Base-by-base conservation (phyloP, 805 yeast species). In the Babjeviella inositovora region DNA sequence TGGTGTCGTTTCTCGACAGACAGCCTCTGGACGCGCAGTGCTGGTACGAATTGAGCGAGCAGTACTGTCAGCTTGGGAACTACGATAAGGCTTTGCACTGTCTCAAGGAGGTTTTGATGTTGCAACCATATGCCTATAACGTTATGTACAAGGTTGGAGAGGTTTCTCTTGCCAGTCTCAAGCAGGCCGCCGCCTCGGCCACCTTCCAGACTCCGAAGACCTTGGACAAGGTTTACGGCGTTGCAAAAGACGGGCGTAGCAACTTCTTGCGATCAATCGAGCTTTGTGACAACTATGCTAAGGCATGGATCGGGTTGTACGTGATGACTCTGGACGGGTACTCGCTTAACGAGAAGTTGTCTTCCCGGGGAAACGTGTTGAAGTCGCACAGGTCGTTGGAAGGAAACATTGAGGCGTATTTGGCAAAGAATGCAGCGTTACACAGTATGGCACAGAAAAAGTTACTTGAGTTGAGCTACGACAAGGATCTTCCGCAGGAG, bases 251-350 rank as follows among this genome's bases (percentile, higher is more conserved):
- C 14, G 39, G 56, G 1, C 26, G 40, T 12, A 53, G 70, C 34
- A 61, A 68, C 37, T 76, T 65, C 32, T 47, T 74, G 25, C 63
- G 92, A 32, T 50, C 84, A 6, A 70, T 82, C 5, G 97, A 90
- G 44, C 53, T 85, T 18, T 71, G 81, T 36, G 76, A 74, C 21
- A 52, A 56, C 15, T 76, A 67, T 41, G 46, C 64, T 11, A 60
- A 81, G 32, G 76, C 81, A 9, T 85, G 93, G 93, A 43, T 64
- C 16, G 85, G 87, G 1, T 46, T 79, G 2, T 56, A 53, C 19
- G 35, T 57, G 7, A 42, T 64, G 3, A 29, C 54, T 4, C n/a
- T n/a, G n/a, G n/a, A n/a, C n/a, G n/a, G n/a, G n/a, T n/a, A n/a
- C n/a, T n/a, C n/a, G n/a, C n/a, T n/a, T n/a, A n/a, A n/a, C n/a